Conservation (phyloP, 192 early-diverging fungal species). For the Dissophora ornata region DNA sequence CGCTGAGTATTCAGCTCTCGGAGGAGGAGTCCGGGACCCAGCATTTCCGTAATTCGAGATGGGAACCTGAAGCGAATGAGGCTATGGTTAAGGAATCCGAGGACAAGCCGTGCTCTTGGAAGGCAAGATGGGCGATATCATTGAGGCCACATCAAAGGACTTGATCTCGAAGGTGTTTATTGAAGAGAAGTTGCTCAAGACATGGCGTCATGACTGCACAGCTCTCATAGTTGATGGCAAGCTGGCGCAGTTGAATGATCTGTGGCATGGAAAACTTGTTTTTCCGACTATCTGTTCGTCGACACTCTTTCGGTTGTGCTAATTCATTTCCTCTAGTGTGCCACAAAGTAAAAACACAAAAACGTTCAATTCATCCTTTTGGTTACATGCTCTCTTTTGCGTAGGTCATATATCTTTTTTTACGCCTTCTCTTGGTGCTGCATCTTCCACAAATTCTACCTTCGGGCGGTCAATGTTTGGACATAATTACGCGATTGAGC, state of each 20-base stretch:
- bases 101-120: background rate
- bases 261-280: no score
- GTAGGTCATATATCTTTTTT: no score
- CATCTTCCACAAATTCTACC: no score
- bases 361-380: no score
- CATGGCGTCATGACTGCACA: background rate
- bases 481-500: no score
- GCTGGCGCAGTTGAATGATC: background rate
- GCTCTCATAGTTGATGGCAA: slow-evolving; percentile 22
- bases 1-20: background rate
- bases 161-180: slow-evolving; percentile 29
- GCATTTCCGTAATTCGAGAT: slow-evolving; percentile 19
- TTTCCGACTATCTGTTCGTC: background rate
- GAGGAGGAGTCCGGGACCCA: background rate
- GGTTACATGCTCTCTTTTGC: no score
- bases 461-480: no score
- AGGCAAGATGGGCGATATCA: slow-evolving; percentile 18
- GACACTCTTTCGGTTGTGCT: background rate
- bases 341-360: background rate
- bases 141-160: slow-evolving; percentile 23
- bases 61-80: slow-evolving; percentile 22
- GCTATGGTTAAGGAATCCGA: slow-evolving; percentile 3
- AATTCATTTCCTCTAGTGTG: background rate
- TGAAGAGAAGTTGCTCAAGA: slow-evolving; percentile 29
- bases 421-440: no score